A percentile compares a stretch with the other conserved stretches of the same genome.
Evolutionary conservation across 2,329 filamentous ascomycete species (phyloP).

Genomic region (Aspergillus novoparasiticus): DNA sequence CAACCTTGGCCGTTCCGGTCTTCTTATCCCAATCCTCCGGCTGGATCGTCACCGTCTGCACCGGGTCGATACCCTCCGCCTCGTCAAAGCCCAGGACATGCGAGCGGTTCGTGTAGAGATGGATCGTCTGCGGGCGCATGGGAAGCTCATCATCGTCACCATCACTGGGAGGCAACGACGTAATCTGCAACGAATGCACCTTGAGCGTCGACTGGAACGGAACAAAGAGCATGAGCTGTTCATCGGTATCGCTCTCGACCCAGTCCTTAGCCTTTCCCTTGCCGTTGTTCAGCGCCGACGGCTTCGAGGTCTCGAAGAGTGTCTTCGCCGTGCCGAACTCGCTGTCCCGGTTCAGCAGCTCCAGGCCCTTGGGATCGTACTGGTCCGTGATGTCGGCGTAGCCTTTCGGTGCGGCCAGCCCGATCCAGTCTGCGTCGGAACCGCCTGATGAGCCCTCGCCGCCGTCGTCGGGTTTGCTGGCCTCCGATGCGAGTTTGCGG

Average conservation of each 20-base stretch:
- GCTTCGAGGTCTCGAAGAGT: conserved; percentile 71
- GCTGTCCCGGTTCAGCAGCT: conserved; percentile 84
- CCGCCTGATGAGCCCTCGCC: conserved; percentile 46
- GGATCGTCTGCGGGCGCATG: conserved; percentile 79
- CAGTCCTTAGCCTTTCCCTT: conserved; percentile 67
- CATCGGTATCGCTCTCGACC: conserved; percentile 95
- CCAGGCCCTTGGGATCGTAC: conserved; percentile 76
- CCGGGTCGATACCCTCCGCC: conserved; percentile 80
- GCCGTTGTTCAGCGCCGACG: conserved; percentile 57
- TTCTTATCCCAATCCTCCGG: conserved; percentile 76
- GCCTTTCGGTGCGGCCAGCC: conserved; percentile 72
- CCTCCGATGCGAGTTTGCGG: conserved; percentile 69
- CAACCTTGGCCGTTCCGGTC: conserved; percentile 71
- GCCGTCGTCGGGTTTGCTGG: conserved; percentile 49
- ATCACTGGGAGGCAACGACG: conserved; percentile 67
- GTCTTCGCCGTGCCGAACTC: conserved; percentile 72
- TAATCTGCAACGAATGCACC: conserved; percentile 84
- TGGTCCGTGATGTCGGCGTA: conserved; percentile 83
- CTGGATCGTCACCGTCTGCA: conserved; percentile 75
- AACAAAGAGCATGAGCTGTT: conserved; percentile 90
- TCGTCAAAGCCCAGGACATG: conserved; percentile 95
- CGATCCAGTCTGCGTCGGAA: conserved; percentile 64
- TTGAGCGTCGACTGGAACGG: conserved; percentile 88
- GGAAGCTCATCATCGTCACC: conserved; percentile 72
- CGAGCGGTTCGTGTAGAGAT: conserved; percentile 83